Percentiles rank a stretch among this genome's conserved stretches.
These are phyloP conservation scores for Prunus yedoensis DNA, from an alignment of 331 rosid genomes.

Conservation along the genomic window DNA sequence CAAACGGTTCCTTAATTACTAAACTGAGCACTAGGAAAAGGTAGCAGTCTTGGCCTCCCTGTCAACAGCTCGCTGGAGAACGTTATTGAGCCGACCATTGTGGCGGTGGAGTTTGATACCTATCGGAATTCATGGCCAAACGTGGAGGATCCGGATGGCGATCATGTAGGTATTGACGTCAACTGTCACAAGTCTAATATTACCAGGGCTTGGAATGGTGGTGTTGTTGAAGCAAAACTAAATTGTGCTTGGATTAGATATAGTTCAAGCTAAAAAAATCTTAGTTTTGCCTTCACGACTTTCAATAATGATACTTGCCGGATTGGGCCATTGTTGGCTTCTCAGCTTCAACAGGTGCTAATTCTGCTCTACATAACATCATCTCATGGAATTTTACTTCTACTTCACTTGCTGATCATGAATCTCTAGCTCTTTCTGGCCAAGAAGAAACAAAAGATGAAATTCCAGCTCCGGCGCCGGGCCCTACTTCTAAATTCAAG, in stretches of 20 bases:
- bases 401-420: not conserved
- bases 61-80: not conserved
- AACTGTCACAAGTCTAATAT: not conserved
- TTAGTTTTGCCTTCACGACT: slow-evolving; percentile 13
- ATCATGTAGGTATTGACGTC: not conserved
- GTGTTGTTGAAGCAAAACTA: not conserved
- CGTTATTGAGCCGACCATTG: not conserved
- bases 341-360: not conserved
- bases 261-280: slow-evolving; percentile 15
- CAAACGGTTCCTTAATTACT: too few species aligned
- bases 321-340: not conserved
- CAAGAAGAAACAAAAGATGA: too few species aligned
- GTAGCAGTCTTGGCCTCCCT: not conserved
- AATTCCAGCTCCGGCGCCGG: too few species aligned
- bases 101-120: not conserved
- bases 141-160: not conserved
- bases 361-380: not conserved
- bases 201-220: slow-evolving; percentile 4
- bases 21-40: not conserved
- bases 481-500: not conserved
- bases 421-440: too few species aligned
- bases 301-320: not conserved
- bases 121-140: not conserved
- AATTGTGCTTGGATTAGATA: slow-evolving; percentile 34
- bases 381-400: not conserved